Percentiles rank a stretch among this genome's conserved stretches.
These are phyloP conservation scores for Dothideomycetes sp. DNA, from an alignment of 2,329 filamentous ascomycete genomes.

Conservation along the genomic window DNA sequence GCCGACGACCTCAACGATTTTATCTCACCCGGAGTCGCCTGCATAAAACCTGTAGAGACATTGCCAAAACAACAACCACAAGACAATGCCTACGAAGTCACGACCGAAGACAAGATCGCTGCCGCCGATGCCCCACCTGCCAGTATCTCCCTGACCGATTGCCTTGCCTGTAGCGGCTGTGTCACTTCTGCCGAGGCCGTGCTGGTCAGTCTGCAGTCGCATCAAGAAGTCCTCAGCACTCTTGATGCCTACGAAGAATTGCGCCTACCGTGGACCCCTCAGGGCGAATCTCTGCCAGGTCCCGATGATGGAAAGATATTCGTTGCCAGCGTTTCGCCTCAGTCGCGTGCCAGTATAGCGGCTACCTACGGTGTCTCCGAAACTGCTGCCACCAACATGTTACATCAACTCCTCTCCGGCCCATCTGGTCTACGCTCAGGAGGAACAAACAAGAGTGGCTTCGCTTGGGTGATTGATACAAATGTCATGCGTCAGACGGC, in stretches of 20 bases:
- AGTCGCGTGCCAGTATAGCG: constrained; percentile 80
- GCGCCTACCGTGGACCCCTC: constrained; percentile 22
- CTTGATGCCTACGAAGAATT: constrained; percentile 56
- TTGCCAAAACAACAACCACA: constrained; percentile 53
- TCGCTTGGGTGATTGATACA: constrained; percentile 85
- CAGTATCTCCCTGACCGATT: constrained; percentile 93
- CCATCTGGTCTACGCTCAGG: constrained; percentile 58
- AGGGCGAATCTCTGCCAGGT: constrained; percentile 13
- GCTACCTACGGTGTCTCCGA: constrained; percentile 71
- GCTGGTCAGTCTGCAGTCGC: constrained; percentile 89
- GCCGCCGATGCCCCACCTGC: constrained; percentile 56
- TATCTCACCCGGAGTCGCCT: constrained; percentile 93
- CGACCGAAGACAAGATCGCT: constrained; percentile 71
- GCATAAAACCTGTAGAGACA: constrained; percentile 94
- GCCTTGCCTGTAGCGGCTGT: constrained; percentile 92
- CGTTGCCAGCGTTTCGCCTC: constrained; percentile 85
- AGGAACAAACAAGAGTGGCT: constrained; percentile 64
- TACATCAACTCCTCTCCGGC: constrained; percentile 68
- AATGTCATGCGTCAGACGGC: constrained; percentile 74
- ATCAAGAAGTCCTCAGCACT: constrained; percentile 77
- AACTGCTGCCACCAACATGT: constrained; percentile 67
- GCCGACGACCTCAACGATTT: constrained; percentile 98
- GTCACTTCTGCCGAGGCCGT: constrained; percentile 96
- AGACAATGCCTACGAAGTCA: constrained; percentile 69
- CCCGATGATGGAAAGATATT: constrained; percentile 60